Base-by-base conservation (phyloP, 2,329 filamentous ascomycete genomes). In the Fusarium sp. region DNA sequence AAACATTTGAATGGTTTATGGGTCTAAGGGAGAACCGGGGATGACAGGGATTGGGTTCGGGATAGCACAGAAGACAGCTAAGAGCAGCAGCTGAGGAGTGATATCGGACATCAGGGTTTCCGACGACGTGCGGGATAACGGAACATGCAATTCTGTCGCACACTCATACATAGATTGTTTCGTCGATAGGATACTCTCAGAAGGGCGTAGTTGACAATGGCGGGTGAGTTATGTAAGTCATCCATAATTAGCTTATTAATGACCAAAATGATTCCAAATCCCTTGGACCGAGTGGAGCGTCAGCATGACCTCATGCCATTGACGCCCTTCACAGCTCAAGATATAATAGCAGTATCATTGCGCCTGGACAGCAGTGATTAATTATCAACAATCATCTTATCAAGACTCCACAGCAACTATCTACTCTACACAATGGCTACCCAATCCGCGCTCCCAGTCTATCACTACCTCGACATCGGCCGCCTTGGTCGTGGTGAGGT, bases 401-500 rank as follows among this genome's bases (percentile, higher is more conserved):
- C 22, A 58, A 27, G 14, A 27, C 10, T 36, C n/a, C 25, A 58
- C 13, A 56, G 20, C 6, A 35, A 36, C 20, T 20, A 27, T 35
- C 16, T n/a, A 1, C 18, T 58, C 40, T 29, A 27, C 40, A 60
- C 56, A 50, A 66, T 66, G 58, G 18, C 64, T 35, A 6, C 64
- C 25, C 33, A 54, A 60, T 31, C 58, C 27, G 16, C 29, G 14
- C 47, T 63, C 59, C 70, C 73, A 9, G 63, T 77, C 18, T 74
- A 76, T 36, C 77, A 80, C 57, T 80, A 80, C 50, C 71, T 80
- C 4, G 69, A 66, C 33, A 71, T 80, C 33, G 79, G 79, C 67
- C 68, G 74, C 16, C 63, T 80, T 16, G 79, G 79, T 8, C 78
- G 79, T 2, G 79, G 79, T 29, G 79, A 80, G 45, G 78, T 80